A percentile compares a stretch with the other conserved stretches of the same genome.
Conservation (phyloP, 306 rosid species). For the Cajanus cajan region DNA sequence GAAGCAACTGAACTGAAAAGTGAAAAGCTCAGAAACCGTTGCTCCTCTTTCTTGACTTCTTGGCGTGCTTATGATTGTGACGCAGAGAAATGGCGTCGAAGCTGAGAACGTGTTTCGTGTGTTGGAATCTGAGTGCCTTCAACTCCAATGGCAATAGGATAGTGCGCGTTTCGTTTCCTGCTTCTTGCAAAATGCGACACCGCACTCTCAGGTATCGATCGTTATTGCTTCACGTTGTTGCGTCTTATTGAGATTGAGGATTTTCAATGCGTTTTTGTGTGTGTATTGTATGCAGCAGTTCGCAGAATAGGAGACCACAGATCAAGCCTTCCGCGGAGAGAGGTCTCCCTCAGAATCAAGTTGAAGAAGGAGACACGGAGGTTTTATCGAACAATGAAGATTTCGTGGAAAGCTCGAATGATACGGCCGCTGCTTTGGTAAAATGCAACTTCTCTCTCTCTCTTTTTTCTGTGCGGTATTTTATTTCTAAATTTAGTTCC, state of each 20-base stretch:
- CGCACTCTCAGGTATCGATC: slow-evolving; percentile 52
- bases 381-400: slow-evolving; percentile 30
- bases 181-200: slow-evolving; percentile 59
- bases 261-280: background rate
- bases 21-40: background rate
- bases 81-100: slow-evolving; percentile 49
- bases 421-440: slow-evolving; percentile 46
- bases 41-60: background rate
- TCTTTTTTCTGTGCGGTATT: background rate
- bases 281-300: slow-evolving; percentile 39
- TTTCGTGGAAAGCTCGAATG: slow-evolving; percentile 26
- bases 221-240: background rate
- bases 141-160: background rate
- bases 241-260: background rate
- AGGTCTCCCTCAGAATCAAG: slow-evolving; percentile 44
- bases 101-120: slow-evolving; percentile 58
- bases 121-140: slow-evolving; percentile 46
- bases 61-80: background rate
- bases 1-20: background rate
- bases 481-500: background rate
- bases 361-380: slow-evolving; percentile 38
- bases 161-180: slow-evolving; percentile 43
- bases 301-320: slow-evolving; percentile 56
- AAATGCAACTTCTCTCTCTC: too few relatives aligned
- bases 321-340: slow-evolving; percentile 46